Evolutionary conservation across 2,329 filamentous ascomycete species (phyloP).

Genomic region (Pseudocercospora fijiensis): DNA sequence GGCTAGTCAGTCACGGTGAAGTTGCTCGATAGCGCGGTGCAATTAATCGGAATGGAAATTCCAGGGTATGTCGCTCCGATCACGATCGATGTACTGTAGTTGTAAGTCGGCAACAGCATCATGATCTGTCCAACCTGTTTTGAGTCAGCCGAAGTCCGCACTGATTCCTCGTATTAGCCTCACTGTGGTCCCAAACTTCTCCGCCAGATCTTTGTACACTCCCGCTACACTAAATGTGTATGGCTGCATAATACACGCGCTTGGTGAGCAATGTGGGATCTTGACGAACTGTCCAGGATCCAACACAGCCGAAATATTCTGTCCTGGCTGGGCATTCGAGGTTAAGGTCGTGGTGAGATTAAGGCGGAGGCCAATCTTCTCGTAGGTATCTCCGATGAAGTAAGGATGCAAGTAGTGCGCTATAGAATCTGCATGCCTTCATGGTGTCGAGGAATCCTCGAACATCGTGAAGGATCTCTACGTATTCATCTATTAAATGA

Average conservation of each 20-base stretch:
- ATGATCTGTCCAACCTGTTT: slow-evolving; percentile 5
- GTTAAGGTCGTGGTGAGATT: neutral
- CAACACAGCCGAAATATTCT: neutral
- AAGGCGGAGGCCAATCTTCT: neutral
- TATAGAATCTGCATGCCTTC: neutral
- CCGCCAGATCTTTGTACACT: slow-evolving; percentile 6
- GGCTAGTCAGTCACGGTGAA: neutral
- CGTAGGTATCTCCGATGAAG: slow-evolving; percentile 7
- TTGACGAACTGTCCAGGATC: slow-evolving; percentile 9
- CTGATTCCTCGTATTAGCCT: neutral
- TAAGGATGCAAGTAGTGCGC: slow-evolving; percentile 1
- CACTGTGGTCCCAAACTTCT: slow-evolving; percentile 4
- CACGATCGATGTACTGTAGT: neutral
- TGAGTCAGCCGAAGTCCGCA: neutral
- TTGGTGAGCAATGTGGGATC: neutral
- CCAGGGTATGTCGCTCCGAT: neutral
- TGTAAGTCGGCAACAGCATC: slow-evolving; percentile 8
- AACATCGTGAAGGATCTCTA: neutral
- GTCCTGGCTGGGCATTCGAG: neutral
- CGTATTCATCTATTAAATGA: neutral
- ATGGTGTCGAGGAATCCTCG: neutral
- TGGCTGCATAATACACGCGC: slow-evolving; percentile 6
- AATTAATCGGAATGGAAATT: slow-evolving; percentile 4
- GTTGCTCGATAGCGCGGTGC: neutral
- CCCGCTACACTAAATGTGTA: neutral